These are phyloP conservation scores for Trichosporon inkin DNA, from an alignment of 1,284 basidiomycete genomes.

Conservation along the genomic window DNA sequence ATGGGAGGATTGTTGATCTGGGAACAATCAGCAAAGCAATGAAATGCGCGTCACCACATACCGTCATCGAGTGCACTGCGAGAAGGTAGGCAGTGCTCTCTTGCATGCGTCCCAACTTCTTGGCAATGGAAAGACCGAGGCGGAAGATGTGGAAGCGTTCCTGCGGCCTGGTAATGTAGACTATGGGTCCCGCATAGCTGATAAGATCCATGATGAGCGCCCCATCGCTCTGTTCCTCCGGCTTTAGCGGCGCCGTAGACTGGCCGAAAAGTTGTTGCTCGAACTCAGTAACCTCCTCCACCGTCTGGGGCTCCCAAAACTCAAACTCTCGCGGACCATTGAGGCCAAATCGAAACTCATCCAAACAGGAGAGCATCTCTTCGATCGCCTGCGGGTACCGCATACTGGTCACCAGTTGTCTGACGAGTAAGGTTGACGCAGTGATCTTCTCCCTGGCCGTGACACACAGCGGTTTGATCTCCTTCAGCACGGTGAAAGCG, in stretches of 20 bases:
- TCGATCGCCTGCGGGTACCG: slow-evolving; percentile 21
- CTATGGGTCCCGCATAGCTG: slow-evolving; percentile 30
- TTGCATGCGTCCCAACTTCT: slow-evolving; percentile 18
- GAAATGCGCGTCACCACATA: not conserved
- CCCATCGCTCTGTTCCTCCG: slow-evolving; percentile 15
- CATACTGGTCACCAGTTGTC: slow-evolving; percentile 26
- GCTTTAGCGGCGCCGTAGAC: not conserved
- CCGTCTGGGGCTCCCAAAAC: slow-evolving; percentile 16
- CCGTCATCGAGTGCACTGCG: slow-evolving; percentile 21
- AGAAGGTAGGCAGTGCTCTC: slow-evolving; percentile 28
- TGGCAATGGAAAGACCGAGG: slow-evolving; percentile 26
- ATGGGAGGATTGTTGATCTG: slow-evolving; percentile 18
- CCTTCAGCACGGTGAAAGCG: slow-evolving; percentile 22
- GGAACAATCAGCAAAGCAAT: not conserved
- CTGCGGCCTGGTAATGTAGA: slow-evolving; percentile 27
- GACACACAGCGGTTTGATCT: slow-evolving; percentile 19
- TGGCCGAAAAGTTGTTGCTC: slow-evolving; percentile 2
- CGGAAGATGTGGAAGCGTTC: slow-evolving; percentile 20
- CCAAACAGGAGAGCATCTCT: slow-evolving; percentile 18
- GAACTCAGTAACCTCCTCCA: slow-evolving; percentile 23
- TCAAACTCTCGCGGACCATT: slow-evolving; percentile 12
- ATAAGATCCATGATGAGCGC: slow-evolving; percentile 30
- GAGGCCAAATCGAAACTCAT: slow-evolving; percentile 28
- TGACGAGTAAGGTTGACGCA: slow-evolving; percentile 23
- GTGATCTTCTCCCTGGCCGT: slow-evolving; percentile 25